Evolutionary conservation across 2,329 filamentous ascomycete genomes (phyloP).

Genomic region (Uncinocarpus reesii): DNA sequence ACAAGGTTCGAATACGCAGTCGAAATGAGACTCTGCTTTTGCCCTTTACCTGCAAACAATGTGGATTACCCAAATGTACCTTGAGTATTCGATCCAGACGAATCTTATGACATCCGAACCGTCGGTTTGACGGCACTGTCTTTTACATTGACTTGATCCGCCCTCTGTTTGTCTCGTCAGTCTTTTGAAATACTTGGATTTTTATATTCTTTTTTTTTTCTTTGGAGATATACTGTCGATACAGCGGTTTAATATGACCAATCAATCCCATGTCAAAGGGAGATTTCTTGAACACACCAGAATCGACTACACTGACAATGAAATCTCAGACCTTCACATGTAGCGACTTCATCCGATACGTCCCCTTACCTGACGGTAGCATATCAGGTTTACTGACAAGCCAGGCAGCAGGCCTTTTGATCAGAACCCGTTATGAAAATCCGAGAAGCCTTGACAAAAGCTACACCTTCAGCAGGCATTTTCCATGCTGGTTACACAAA

Average conservation of each 20-base stretch:
- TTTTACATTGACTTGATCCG: not conserved
- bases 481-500: too few species aligned
- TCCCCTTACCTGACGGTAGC: too few species aligned
- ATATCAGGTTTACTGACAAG: too few species aligned
- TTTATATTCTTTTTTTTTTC: not conserved
- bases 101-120: not conserved
- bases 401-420: too few species aligned
- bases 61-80: not conserved
- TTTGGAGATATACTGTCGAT: not conserved
- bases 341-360: too few species aligned
- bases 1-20: constrained; percentile 6
- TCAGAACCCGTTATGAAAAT: too few species aligned
- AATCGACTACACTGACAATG: too few species aligned
- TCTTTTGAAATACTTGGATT: not conserved
- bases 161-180: not conserved
- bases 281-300: not conserved
- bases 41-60: not conserved
- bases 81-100: not conserved
- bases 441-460: too few species aligned
- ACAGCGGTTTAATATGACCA: constrained; percentile 3
- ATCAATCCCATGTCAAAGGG: not conserved
- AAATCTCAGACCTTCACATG: too few species aligned
- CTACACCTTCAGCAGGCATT: too few species aligned
- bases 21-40: not conserved
- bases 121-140: not conserved